Percentiles rank a stretch among this genome's conserved stretches.
phyloP scores from a whole-genome alignment of 306 rosid species.

The Begonia peltatifolia region DNA sequence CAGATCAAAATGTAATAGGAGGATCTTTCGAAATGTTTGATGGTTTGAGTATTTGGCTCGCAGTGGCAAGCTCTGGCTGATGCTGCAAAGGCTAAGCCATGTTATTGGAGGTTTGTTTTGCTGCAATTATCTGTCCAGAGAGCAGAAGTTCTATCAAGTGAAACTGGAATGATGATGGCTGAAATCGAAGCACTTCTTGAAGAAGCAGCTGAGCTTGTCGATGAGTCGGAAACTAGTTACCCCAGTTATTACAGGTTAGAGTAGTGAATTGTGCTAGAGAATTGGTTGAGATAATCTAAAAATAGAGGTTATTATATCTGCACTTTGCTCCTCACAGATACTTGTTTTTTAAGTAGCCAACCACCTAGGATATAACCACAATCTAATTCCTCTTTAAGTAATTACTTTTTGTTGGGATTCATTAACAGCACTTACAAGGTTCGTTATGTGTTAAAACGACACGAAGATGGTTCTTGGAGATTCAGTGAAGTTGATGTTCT shows the following conservation, averaged over 20 bases:
- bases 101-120: constrained; percentile 89
- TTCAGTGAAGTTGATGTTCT: constrained; percentile 66
- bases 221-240: constrained; percentile 46
- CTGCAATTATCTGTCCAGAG: constrained; percentile 60
- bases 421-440: constrained; percentile 63
- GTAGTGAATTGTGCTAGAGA: not conserved
- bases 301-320: no score
- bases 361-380: not conserved
- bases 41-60: no score
- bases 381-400: no score
- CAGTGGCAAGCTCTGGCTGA: constrained; percentile 88
- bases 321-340: not conserved
- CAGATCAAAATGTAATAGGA: no score
- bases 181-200: constrained; percentile 75
- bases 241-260: constrained; percentile 80
- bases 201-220: constrained; percentile 96
- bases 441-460: constrained; percentile 60
- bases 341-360: not conserved
- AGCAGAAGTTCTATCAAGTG: constrained; percentile 68
- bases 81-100: constrained; percentile 62
- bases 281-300: no score
- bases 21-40: no score
- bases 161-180: constrained; percentile 48
- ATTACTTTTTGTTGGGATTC: no score
- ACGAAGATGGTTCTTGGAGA: constrained; percentile 90